Percentiles rank a stretch among this genome's conserved stretches.
Evolutionary conservation across 108 stramenopile species (phyloP).

Genomic region (Bacterosira constricta): DNA sequence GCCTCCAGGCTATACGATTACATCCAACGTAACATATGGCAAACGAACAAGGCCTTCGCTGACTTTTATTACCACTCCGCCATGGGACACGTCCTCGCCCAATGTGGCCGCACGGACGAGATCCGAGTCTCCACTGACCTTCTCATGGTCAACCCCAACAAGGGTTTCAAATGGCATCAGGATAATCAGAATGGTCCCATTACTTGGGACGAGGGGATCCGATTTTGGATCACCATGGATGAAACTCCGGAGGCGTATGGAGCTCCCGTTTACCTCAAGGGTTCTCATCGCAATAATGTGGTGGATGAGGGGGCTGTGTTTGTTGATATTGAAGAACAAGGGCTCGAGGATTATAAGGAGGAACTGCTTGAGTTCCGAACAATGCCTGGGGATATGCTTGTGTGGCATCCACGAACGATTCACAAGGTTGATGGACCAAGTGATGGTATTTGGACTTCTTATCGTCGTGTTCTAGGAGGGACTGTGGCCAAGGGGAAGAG

Average conservation of each 20-base stretch:
- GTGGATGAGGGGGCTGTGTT: slow-evolving; percentile 86
- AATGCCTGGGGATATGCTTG: slow-evolving; percentile 91
- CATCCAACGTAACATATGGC: slow-evolving; percentile 94
- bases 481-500: slow-evolving; percentile 81
- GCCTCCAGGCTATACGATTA: slow-evolving; percentile 93
- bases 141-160: slow-evolving; percentile 95
- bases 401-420: slow-evolving; percentile 93
- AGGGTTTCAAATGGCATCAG: slow-evolving; percentile 96
- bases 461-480: slow-evolving; percentile 88
- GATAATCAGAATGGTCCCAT: slow-evolving; percentile 96
- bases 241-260: slow-evolving; percentile 90
- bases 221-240: slow-evolving; percentile 96
- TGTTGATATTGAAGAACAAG: slow-evolving; percentile 84
- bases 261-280: slow-evolving; percentile 91
- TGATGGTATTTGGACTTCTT: slow-evolving; percentile 89
- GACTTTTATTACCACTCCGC: slow-evolving; percentile 91
- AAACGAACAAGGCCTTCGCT: slow-evolving; percentile 89
- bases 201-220: slow-evolving; percentile 79
- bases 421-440: slow-evolving; percentile 93
- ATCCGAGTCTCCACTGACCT: slow-evolving; percentile 89
- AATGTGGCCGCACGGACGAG: slow-evolving; percentile 83
- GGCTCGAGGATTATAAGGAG: slow-evolving; percentile 78
- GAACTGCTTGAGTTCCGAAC: slow-evolving; percentile 76
- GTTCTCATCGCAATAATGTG: slow-evolving; percentile 77
- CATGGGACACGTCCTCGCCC: slow-evolving; percentile 83